Evolutionary conservation across 805 yeast genomes (phyloP), one percentile per base, ranked within the genome.

Genomic region (Metschnikowia santaceciliae): DNA sequence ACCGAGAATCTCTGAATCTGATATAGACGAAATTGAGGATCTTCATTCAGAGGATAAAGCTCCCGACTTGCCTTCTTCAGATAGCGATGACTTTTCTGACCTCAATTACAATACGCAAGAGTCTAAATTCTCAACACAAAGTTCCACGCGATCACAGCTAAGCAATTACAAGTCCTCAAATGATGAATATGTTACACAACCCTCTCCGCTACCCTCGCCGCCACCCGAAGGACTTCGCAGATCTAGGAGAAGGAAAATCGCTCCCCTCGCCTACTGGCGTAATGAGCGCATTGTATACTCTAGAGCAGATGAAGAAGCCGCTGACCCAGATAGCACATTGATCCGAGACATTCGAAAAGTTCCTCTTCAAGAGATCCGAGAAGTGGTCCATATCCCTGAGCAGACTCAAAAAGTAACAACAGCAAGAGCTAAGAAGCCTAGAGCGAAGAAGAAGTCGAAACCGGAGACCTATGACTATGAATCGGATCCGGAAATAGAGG

Each of bases 191-290:
- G 53, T 54, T 15, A 52, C 56, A 6, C 57, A 59, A 33, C 68
- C 67, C 2, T 62, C 70, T 0, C 74, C 75, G 6, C 64, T 71
- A 32, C 78, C 77, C 1, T 70, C 76, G 3, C 77, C 78, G 1
- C 76, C 76, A 6, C 74, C 75, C 6, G 75, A 70, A 50, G 79
- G 82, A 0, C 60, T 80, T 2, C 73, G 96, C 55, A 71, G 88
- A 55, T 86, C 96, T 0, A 73, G 77, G 32, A 75, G 96, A 59
- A 78, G 81, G 0, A 78, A 80, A 54, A 76, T 86, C 6, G 79
- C 84, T 3, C 92, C 96, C 0, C 69, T 90, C 55, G 91, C 89
- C 2, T 87, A 77, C 63, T 90, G 96, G 96, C 80, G 87, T 63
- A 88, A 87, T 61, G 96, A 90, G 66, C 74, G 82, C 53, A 79